Evolutionary conservation across 2,329 filamentous ascomycete genomes (phyloP).

Genomic region (Aplosporella prunicola): DNA sequence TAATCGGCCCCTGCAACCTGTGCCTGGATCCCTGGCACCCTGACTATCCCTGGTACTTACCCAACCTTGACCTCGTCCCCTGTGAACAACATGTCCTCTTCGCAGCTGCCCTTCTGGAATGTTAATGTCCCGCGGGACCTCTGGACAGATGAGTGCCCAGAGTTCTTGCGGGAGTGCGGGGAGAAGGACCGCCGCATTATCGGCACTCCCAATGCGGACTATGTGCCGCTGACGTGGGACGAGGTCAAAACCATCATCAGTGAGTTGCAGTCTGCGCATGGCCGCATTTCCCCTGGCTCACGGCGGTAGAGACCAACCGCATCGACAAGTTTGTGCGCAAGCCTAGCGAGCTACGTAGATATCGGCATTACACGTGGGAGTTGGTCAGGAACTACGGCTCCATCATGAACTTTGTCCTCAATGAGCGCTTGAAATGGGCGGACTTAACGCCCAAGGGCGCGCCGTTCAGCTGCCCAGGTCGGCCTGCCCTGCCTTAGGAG

Average conservation of each 20-base stretch:
- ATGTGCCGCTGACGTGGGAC: conserved; percentile 57
- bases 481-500: conserved; percentile 12
- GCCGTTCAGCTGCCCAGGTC: conserved; percentile 37
- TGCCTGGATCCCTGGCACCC: no score
- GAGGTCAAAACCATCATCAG: conserved; percentile 52
- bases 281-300: conserved; percentile 4
- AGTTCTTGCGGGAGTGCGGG: conserved; percentile 53
- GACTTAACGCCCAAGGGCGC: conserved; percentile 31
- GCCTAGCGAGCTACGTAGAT: conserved; percentile 69
- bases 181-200: conserved; percentile 64
- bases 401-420: conserved; percentile 66
- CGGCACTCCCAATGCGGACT: conserved; percentile 58
- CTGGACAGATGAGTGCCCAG: conserved; percentile 59
- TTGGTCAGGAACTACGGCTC: conserved; percentile 62
- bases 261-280: conserved; percentile 18
- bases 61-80: no score
- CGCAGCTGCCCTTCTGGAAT: conserved; percentile 64
- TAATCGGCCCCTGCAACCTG: no score
- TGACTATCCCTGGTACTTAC: no score
- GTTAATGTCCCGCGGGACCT: conserved; percentile 60
- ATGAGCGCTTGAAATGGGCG: conserved; percentile 61
- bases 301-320: conserved; percentile 46
- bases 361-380: conserved; percentile 58
- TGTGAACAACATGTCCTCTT: conserved; percentile 5
- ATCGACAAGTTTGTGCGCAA: conserved; percentile 68